Percentiles rank a stretch among this genome's conserved stretches.
These are phyloP conservation scores for Rubia peregrina DNA, from an alignment of 305 asterid species.

Conservation along the genomic window DNA sequence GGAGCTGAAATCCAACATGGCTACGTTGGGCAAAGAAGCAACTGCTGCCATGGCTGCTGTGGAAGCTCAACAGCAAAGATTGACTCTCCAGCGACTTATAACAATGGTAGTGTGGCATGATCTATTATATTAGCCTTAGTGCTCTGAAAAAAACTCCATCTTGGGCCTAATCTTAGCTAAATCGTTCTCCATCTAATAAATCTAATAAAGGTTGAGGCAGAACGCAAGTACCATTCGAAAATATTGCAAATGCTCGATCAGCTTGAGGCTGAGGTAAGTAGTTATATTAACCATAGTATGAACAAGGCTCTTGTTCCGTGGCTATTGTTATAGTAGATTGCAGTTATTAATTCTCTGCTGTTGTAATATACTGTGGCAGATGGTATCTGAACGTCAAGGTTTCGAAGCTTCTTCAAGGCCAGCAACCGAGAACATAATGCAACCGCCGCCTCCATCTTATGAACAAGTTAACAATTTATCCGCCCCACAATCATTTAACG, in stretches of 20 bases:
- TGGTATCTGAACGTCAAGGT: constrained; percentile 52
- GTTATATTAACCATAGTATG: not conserved
- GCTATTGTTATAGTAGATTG: not conserved
- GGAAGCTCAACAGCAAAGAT: constrained; percentile 92
- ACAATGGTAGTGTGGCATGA: constrained; percentile 46
- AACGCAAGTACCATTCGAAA: constrained; percentile 49
- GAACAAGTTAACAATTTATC: constrained; percentile 28
- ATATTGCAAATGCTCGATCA: constrained; percentile 56
- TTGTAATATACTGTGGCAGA: constrained; percentile 26
- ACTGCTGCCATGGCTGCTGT: constrained; percentile 99
- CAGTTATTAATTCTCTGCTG: not conserved
- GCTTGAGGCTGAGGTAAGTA: constrained; percentile 64
- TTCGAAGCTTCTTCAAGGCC: constrained; percentile 33
- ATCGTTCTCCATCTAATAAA: constrained; percentile 9
- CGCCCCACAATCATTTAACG: constrained; percentile 30
- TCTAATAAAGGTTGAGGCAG: constrained; percentile 62
- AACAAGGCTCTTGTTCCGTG: not conserved
- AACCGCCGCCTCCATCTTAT: constrained; percentile 38
- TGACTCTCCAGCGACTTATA: constrained; percentile 87
- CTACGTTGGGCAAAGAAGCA: constrained; percentile 90
- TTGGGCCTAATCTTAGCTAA: not conserved
- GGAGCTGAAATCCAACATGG: constrained; percentile 80
- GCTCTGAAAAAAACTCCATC: not conserved
- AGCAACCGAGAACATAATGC: constrained; percentile 20
- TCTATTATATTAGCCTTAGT: not conserved